Evolutionary conservation across 768 basidiomycete genomes (phyloP).

Genomic region (Boletus coccyginus): DNA sequence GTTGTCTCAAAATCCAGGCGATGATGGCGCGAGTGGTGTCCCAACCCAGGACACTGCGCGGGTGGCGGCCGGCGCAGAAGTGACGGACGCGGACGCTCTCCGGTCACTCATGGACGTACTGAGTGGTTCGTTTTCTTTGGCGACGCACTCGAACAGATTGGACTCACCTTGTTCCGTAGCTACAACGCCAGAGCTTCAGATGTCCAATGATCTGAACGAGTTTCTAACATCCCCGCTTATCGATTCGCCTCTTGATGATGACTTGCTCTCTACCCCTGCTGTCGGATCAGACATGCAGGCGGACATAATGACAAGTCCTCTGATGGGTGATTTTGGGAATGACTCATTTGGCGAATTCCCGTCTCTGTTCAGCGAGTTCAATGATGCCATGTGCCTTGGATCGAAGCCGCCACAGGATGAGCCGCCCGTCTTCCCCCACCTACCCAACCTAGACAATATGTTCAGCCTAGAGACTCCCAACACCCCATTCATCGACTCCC

Average conservation of each 20-base stretch:
- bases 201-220: conserved; percentile 37
- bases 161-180: not conserved
- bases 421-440: conserved; percentile 6
- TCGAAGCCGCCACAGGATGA: conserved; percentile 14
- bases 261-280: conserved; percentile 43
- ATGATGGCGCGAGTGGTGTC: conserved; percentile 36
- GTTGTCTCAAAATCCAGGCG: conserved; percentile 51
- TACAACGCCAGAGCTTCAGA: conserved; percentile 40
- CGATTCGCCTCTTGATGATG: conserved; percentile 47
- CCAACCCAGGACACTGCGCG: conserved; percentile 27
- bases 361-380: conserved; percentile 31
- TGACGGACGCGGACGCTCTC: conserved; percentile 31
- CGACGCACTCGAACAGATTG: accelerated
- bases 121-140: conserved; percentile 29
- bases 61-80: conserved; percentile 17
- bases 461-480: conserved; percentile 48
- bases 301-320: conserved; percentile 43
- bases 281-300: conserved; percentile 35
- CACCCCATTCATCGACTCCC: conserved; percentile 47
- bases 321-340: conserved; percentile 34
- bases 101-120: conserved; percentile 40
- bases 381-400: conserved; percentile 13
- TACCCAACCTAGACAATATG: conserved; percentile 35
- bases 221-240: conserved; percentile 47
- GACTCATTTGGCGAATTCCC: conserved; percentile 33